Evolutionary conservation across 2,329 filamentous ascomycete species (phyloP).

Genomic region (Calonectria henricotiae): DNA sequence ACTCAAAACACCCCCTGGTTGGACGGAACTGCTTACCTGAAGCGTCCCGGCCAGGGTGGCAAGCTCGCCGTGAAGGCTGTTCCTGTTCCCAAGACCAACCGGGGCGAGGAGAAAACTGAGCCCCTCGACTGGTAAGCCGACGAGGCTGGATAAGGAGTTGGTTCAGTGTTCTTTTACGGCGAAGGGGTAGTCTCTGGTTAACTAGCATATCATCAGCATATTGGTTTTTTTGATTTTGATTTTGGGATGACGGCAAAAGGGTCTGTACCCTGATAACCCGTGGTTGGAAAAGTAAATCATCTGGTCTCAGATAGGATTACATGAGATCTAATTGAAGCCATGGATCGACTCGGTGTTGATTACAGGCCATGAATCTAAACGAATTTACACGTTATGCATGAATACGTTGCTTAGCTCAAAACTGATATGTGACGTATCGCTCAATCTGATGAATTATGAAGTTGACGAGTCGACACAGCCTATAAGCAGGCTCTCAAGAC

Average conservation of each 20-base stretch:
- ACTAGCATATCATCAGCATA: constrained; percentile 48
- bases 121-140: constrained; percentile 85
- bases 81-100: constrained; percentile 89
- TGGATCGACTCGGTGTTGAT: constrained; percentile 38
- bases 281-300: constrained; percentile 39
- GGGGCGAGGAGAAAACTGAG: constrained; percentile 86
- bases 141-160: constrained; percentile 18
- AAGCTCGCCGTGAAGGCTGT: constrained; percentile 73
- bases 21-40: constrained; percentile 88
- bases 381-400: constrained; percentile 27
- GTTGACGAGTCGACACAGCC: not conserved
- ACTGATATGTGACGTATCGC: not conserved
- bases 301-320: constrained; percentile 36
- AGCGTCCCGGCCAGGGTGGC: constrained; percentile 70
- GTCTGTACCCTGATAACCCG: constrained; percentile 35
- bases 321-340: constrained; percentile 39
- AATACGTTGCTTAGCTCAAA: not conserved
- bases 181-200: constrained; percentile 44
- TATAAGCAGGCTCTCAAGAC: not conserved
- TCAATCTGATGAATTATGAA: not conserved
- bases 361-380: constrained; percentile 35
- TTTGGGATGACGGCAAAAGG: constrained; percentile 39
- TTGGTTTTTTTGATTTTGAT: constrained; percentile 25
- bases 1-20: constrained; percentile 90
- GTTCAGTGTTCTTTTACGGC: constrained; percentile 47